Percentiles rank a stretch among this genome's conserved stretches.
Conservation (phyloP, 805 yeast species). For the Pichia manshurica region DNA sequence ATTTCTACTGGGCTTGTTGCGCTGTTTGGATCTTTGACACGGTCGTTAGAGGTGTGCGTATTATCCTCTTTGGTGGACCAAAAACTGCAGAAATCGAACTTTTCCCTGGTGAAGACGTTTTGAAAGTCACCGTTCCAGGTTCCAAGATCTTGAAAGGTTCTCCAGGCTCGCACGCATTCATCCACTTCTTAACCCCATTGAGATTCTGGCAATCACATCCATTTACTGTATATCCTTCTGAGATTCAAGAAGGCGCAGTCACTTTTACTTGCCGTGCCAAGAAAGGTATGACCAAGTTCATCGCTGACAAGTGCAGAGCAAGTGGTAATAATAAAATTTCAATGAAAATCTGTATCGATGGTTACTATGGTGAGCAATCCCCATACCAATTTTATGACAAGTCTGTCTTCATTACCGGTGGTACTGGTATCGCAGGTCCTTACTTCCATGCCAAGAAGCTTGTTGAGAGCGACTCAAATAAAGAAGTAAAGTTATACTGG, state of each 20-base stretch:
- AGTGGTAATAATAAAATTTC: conserved; percentile 16
- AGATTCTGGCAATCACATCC: conserved; percentile 59
- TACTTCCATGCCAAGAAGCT: conserved; percentile 37
- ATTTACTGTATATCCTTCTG: conserved; percentile 48
- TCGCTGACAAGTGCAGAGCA: conserved; percentile 23
- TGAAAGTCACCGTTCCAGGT: conserved; percentile 41
- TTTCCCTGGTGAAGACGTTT: conserved; percentile 40
- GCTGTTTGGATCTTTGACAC: conserved; percentile 55
- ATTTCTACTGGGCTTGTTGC: conserved; percentile 32
- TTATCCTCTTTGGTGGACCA: conserved; percentile 32
- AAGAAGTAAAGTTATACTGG: conserved; percentile 54
- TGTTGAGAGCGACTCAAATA: conserved; percentile 29
- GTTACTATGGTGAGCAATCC: conserved; percentile 62
- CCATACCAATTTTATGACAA: conserved; percentile 48
- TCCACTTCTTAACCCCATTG: conserved; percentile 49
- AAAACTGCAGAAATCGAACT: conserved; percentile 27
- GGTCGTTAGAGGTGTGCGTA: conserved; percentile 38
- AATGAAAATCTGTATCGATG: conserved; percentile 47
- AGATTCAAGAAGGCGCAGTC: conserved; percentile 32
- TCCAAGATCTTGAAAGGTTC: conserved; percentile 42
- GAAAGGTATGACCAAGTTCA: conserved; percentile 51
- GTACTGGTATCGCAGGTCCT: conserved; percentile 66
- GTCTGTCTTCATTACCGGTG: conserved; percentile 62
- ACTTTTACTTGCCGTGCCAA: conserved; percentile 45
- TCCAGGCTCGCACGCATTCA: conserved; percentile 57